Conservation (phyloP, 192 early-diverging fungal genomes). For the Backusella liffmaniae region DNA sequence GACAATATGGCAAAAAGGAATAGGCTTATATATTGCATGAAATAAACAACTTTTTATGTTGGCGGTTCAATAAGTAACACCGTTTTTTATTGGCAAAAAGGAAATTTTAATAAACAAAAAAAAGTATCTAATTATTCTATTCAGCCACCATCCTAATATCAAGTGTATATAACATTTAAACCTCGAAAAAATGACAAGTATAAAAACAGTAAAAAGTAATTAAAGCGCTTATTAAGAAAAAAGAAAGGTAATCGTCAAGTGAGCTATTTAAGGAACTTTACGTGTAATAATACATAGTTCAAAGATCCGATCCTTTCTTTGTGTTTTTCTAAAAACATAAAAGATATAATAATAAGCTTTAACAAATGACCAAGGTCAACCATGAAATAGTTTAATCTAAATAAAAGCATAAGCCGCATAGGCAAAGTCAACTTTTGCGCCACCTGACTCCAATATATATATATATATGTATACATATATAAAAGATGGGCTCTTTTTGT, state of each 20-base stretch:
- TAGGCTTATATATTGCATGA: neutral
- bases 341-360: neutral
- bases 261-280: neutral
- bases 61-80: neutral
- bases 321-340: neutral
- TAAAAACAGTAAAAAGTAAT: neutral
- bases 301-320: neutral
- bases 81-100: neutral
- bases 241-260: neutral
- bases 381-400: neutral
- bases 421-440: neutral
- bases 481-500: neutral
- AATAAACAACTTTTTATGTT: neutral
- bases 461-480: too few relatives aligned
- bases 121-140: neutral
- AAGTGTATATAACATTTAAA: neutral
- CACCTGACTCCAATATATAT: neutral
- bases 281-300: neutral
- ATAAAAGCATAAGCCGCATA: neutral
- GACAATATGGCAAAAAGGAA: neutral
- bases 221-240: neutral
- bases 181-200: neutral
- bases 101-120: slow-evolving; percentile 1
- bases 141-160: neutral
- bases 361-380: neutral